These are phyloP conservation scores for Oemleria cerasiformis DNA, from an alignment of 306 rosid genomes.

Conservation along the genomic window DNA sequence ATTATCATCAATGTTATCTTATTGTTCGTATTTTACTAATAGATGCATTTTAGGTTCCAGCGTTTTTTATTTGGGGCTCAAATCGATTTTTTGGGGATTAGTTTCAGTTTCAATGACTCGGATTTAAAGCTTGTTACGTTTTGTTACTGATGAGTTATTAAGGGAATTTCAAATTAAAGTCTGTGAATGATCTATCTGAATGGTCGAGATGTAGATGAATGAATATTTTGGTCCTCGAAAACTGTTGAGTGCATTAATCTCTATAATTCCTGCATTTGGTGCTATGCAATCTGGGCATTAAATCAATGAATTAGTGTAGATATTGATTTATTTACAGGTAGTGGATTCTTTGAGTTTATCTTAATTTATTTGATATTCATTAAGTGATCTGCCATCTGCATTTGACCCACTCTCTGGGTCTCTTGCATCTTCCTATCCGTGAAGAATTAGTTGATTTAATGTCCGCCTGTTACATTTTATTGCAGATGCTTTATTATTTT, in stretches of 20 bases:
- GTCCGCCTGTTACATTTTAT: slow-evolving; percentile 1
- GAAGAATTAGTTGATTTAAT: background rate
- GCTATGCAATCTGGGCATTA: background rate
- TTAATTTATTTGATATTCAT: background rate
- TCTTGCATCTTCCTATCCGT: background rate
- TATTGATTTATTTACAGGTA: background rate
- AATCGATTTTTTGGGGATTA: background rate
- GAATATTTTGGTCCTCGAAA: background rate
- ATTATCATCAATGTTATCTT: background rate
- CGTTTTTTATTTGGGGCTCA: background rate
- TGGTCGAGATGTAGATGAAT: background rate
- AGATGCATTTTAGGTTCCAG: background rate
- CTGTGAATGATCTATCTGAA: background rate
- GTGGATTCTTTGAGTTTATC: background rate
- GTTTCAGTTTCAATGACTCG: slow-evolving; percentile 1
- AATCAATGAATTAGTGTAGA: background rate
- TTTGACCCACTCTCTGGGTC: background rate
- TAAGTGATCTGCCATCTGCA: background rate
- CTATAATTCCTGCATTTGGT: background rate
- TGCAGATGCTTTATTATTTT: slow-evolving; percentile 41
- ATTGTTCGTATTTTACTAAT: background rate
- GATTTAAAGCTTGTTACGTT: background rate
- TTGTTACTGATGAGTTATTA: background rate
- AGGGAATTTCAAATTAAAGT: background rate
- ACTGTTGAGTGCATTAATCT: background rate